Conservation (phyloP, 1,139 yeast genomes). For the Taphrina betulina region DNA sequence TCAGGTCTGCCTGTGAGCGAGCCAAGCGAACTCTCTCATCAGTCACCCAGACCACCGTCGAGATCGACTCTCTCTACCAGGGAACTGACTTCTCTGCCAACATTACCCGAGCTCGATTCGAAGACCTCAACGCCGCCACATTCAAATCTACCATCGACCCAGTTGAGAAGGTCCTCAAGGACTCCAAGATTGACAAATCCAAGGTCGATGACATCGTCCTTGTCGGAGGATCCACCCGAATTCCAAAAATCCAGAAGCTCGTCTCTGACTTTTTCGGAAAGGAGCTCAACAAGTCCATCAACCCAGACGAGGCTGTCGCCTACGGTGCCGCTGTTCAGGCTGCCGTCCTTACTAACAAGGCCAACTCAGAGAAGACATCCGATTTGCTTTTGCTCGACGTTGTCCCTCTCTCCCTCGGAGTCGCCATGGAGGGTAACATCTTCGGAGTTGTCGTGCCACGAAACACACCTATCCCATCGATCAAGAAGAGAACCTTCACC, state of each 20-base stretch:
- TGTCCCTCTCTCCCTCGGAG: constrained; percentile 98
- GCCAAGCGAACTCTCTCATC: constrained; percentile 99
- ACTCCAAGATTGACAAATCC: constrained; percentile 86
- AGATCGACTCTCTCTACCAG: constrained; percentile 93
- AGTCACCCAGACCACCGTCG: constrained; percentile 93
- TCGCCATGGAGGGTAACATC: constrained; percentile 94
- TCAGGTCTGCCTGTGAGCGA: constrained; percentile 99
- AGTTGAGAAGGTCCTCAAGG: constrained; percentile 96
- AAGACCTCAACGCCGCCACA: constrained; percentile 91
- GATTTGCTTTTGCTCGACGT: constrained; percentile 97
- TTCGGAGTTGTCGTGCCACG: constrained; percentile 99
- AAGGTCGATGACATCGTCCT: constrained; percentile 92
- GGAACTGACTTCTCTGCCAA: constrained; percentile 97
- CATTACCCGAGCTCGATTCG: constrained; percentile 98
- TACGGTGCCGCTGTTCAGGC: constrained; percentile 99
- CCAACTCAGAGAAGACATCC: constrained; percentile 95
- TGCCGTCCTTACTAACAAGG: constrained; percentile 97
- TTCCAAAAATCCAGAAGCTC: constrained; percentile 97
- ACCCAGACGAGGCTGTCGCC: constrained; percentile 99
- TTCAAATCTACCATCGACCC: constrained; percentile 97
- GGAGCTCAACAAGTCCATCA: constrained; percentile 91
- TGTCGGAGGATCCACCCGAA: constrained; percentile 99
- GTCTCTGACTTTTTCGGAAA: constrained; percentile 98
- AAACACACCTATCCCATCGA: constrained; percentile 99
- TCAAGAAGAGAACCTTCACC: constrained; percentile 99